Evolutionary conservation across 2,329 filamentous ascomycete species (phyloP).

Genomic region (Colletotrichum sp.): DNA sequence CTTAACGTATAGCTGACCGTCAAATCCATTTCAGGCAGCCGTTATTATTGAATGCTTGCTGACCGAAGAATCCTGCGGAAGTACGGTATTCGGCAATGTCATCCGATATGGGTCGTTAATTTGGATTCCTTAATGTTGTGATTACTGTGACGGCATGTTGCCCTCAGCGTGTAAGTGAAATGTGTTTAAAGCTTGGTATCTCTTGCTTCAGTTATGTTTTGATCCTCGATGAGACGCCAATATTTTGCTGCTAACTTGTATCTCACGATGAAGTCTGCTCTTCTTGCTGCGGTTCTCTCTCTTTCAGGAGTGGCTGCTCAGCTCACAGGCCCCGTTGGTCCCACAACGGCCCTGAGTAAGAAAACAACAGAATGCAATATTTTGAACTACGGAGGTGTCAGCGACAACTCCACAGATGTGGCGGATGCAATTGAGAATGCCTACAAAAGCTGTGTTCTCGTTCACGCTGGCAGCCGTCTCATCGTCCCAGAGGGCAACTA

Average conservation of each 20-base stretch:
- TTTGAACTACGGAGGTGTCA: not conserved
- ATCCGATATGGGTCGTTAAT: not conserved
- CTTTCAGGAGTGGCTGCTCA: not conserved
- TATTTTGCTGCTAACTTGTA: not conserved
- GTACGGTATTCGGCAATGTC: not conserved
- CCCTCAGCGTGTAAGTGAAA: not conserved
- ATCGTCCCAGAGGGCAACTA: not conserved
- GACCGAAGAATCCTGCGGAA: not conserved
- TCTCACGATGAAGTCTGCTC: not conserved
- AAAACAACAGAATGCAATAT: not conserved
- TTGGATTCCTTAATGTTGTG: not conserved
- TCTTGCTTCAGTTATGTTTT: not conserved
- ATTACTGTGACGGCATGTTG: not conserved
- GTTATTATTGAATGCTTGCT: accelerated
- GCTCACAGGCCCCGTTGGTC: not conserved
- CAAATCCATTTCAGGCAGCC: not conserved
- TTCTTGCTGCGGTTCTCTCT: not conserved
- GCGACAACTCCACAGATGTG: not conserved
- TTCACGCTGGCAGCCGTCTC: not conserved
- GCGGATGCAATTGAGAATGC: not conserved
- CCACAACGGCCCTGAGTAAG: not conserved
- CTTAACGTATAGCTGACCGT: no score
- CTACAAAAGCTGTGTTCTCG: not conserved
- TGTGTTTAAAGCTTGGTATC: not conserved
- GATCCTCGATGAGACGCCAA: not conserved